A percentile compares a stretch with the other conserved stretches of the same genome.
phyloP scores from a whole-genome alignment of 2,329 filamentous ascomycete genomes.

The Bipolaris sorokiniana region DNA sequence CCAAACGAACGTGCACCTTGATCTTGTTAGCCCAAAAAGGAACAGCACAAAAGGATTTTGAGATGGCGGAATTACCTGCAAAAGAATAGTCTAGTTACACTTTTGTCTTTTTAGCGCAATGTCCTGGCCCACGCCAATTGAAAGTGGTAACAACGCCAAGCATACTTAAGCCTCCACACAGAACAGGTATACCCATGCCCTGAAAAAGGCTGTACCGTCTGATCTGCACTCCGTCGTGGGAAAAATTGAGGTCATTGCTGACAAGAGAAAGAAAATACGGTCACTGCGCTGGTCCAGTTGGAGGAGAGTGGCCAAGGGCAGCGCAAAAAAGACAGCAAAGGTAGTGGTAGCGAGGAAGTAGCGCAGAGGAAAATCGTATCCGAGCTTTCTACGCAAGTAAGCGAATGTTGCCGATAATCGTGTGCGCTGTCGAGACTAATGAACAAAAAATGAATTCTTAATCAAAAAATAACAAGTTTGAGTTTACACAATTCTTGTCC shows the following conservation, averaged over 20 bases:
- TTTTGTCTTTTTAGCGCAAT: not conserved
- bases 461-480: no score
- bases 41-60: not conserved
- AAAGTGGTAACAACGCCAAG: not conserved
- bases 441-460: no score
- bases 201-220: not conserved
- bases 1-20: not conserved
- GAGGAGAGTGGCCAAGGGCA: not conserved
- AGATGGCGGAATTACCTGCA: not conserved
- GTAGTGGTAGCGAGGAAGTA: no score
- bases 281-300: not conserved
- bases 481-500: no score
- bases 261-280: not conserved
- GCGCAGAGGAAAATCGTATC: no score
- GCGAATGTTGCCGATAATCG: no score
- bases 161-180: not conserved
- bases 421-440: no score
- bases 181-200: not conserved
- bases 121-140: not conserved
- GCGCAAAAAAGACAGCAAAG: no score
- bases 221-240: not conserved
- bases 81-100: not conserved
- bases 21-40: not conserved
- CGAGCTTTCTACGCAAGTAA: no score
- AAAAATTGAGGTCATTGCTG: not conserved